phyloP scores from a whole-genome alignment of 2,329 filamentous ascomycete species.

The Fusarium hainanense region DNA sequence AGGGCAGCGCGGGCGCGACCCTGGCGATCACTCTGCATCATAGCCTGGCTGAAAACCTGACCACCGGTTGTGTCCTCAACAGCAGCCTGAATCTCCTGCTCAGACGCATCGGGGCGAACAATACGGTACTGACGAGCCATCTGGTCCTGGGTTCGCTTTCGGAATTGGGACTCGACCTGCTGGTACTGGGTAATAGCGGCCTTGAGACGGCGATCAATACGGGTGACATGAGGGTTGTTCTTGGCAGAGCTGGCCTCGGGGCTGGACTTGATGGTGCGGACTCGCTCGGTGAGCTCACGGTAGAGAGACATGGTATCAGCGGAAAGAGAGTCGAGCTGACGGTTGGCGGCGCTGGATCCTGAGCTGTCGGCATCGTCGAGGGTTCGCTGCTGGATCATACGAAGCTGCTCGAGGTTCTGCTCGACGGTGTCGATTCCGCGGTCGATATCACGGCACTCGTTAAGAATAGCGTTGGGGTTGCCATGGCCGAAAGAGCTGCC shows the following conservation, averaged over 20 bases:
- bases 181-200: conserved; percentile 85
- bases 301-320: conserved; percentile 86
- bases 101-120: conserved; percentile 82
- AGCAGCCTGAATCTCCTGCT: conserved; percentile 80
- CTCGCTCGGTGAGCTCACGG: conserved; percentile 79
- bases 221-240: conserved; percentile 83
- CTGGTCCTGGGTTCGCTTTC: conserved; percentile 82
- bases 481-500: conserved; percentile 58
- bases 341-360: conserved; percentile 71
- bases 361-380: conserved; percentile 81
- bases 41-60: conserved; percentile 88
- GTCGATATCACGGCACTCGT: conserved; percentile 86
- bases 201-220: conserved; percentile 83
- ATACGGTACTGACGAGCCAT: conserved; percentile 92
- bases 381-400: conserved; percentile 75
- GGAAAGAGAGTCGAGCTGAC: conserved; percentile 77
- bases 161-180: conserved; percentile 81
- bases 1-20: conserved; percentile 85
- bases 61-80: conserved; percentile 77
- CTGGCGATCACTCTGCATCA: conserved; percentile 82
- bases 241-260: conserved; percentile 77
- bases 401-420: conserved; percentile 76
- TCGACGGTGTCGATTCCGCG: conserved; percentile 80
- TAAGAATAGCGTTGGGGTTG: conserved; percentile 82
- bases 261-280: conserved; percentile 85